Evolutionary conservation across 805 yeast genomes (phyloP), one percentile per base, ranked within the genome.

Genomic region (Sugiyamaella qingdaonensis): DNA sequence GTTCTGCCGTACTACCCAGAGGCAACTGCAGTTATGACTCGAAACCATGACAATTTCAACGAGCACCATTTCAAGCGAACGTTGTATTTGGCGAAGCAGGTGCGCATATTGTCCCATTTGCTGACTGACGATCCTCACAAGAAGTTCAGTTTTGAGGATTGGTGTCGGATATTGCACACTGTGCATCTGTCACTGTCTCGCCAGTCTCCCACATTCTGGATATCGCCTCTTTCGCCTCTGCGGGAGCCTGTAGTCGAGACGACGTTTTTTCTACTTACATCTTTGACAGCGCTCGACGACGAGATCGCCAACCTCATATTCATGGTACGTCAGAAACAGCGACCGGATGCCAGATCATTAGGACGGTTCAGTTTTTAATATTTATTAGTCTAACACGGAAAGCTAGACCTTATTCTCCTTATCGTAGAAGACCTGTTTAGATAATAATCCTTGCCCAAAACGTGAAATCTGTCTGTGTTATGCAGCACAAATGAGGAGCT

Each of bases 191-290:
- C 36, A 11, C 33, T 32, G 13, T 39, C 45, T 9, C 42, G 18
- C 9, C 47, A 37, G 14, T n/a, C 41, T 14, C 59, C 68, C 1
- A 65, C 70, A 35, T 84, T 73, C 62, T 88, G 95, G 95, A 58
- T 88, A 1, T 75, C 85, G 7, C 81, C 80, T 1, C 62, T 68
- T 1, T 82, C 90, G 1, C 96, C 96, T 0, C 69, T 88, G 41
- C 73, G 85, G 44, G 79, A 77, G 52, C 94, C 94, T 0, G 70
- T 85, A 36, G 78, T 77, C 58, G 90, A 88, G 64, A 82, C 90
- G 0, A 79, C 81, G 53, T 86, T 79, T 61, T 77, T 86, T 34
- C 44, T 61, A 19, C 47, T 49, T 2, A 52, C 52, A 21, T 56
- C 61, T 44, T 43, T 60, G 21, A 43, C 52, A 4, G 62, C 60